phyloP scores from a whole-genome alignment of 345 rosid genomes.

The Gossypium rotundifolium region DNA sequence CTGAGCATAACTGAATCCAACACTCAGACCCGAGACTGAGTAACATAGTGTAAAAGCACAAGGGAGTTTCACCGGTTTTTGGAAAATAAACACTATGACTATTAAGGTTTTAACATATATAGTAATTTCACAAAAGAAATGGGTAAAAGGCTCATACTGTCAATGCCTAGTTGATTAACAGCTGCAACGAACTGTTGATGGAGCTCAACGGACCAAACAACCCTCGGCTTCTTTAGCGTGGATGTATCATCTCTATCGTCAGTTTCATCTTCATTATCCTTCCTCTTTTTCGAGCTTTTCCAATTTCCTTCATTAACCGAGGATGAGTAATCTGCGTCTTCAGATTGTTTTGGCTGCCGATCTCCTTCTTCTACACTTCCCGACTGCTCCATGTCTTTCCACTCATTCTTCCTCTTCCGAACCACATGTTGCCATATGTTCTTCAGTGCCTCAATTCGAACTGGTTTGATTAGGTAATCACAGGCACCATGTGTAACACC shows the following conservation, averaged over 20 bases:
- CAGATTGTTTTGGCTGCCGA: constrained; percentile 35
- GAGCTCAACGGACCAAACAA: constrained; percentile 83
- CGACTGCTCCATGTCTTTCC: constrained; percentile 51
- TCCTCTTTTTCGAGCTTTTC: constrained; percentile 46
- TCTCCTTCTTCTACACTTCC: constrained; percentile 56
- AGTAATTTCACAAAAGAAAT: background rate
- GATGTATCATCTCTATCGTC: constrained; percentile 82
- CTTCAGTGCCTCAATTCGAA: constrained; percentile 63
- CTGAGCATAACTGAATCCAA: background rate
- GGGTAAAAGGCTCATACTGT: constrained; percentile 39
- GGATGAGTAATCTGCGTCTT: constrained; percentile 58
- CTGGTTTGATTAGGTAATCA: constrained; percentile 71
- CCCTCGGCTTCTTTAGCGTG: constrained; percentile 68
- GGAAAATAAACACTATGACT: background rate
- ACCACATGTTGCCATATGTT: constrained; percentile 85
- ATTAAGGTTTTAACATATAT: background rate
- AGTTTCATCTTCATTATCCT: constrained; percentile 54
- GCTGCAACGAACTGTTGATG: constrained; percentile 90
- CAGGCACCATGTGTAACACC: constrained; percentile 89
- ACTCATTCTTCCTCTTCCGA: constrained; percentile 46
- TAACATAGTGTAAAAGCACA: background rate
- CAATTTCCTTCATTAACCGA: constrained; percentile 53
- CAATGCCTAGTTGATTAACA: constrained; percentile 76
- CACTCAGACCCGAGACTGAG: background rate
- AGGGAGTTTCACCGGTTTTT: background rate